Evolutionary conservation across 257 asterid species (phyloP).

Genomic region (Solanum gracilifrons): DNA sequence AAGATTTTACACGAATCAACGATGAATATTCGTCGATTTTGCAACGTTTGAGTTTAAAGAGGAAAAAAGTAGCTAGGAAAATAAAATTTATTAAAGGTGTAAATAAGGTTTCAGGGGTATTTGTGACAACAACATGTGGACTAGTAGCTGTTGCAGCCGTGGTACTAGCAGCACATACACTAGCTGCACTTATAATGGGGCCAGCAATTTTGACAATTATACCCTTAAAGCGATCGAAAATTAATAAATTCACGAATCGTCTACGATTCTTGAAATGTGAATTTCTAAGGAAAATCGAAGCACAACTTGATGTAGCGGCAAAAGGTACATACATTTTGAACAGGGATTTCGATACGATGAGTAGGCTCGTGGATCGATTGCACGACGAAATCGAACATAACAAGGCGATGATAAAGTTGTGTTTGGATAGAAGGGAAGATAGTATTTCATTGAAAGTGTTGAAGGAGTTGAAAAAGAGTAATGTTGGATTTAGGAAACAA

Average conservation of each 20-base stretch:
- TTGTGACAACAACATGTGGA: not conserved
- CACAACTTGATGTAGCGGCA: slow-evolving; percentile 72
- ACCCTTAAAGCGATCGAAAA: slow-evolving; percentile 23
- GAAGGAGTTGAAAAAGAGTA: slow-evolving; percentile 49
- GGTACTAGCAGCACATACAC: slow-evolving; percentile 47
- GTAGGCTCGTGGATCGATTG: slow-evolving; percentile 48
- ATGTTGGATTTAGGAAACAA: slow-evolving; percentile 41
- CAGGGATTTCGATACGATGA: slow-evolving; percentile 76
- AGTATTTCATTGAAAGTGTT: slow-evolving; percentile 22
- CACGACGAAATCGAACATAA: slow-evolving; percentile 67
- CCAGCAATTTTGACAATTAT: slow-evolving; percentile 10
- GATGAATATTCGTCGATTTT: slow-evolving; percentile 27
- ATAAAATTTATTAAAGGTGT: slow-evolving; percentile 30
- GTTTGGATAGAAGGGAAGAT: slow-evolving; percentile 35
- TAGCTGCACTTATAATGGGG: not conserved
- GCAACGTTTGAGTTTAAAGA: slow-evolving; percentile 23
- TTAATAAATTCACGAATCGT: slow-evolving; percentile 1
- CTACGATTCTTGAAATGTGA: slow-evolving; percentile 24
- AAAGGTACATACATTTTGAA: slow-evolving; percentile 68
- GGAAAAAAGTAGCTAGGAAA: slow-evolving; percentile 24
- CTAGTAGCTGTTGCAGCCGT: slow-evolving; percentile 12
- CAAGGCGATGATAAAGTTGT: slow-evolving; percentile 40
- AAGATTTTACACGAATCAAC: slow-evolving; percentile 29
- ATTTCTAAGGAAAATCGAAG: slow-evolving; percentile 17
- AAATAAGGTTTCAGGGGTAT: slow-evolving; percentile 18